These are phyloP conservation scores for Actinomortierella wolfii DNA, from an alignment of 371 early-diverging fungal species.

Conservation along the genomic window DNA sequence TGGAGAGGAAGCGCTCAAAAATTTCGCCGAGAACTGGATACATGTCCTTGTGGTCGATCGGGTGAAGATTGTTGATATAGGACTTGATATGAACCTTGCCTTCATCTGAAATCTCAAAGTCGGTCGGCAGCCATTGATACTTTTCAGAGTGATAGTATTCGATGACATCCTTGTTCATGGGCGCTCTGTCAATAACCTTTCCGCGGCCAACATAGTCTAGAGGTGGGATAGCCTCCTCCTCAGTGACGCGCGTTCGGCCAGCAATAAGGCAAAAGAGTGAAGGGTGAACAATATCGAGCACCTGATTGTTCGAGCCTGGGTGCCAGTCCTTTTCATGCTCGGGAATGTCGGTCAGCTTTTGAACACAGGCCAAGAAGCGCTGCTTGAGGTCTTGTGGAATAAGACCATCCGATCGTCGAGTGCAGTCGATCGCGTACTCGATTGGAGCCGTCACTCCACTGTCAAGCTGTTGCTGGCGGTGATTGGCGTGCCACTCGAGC, in stretches of 20 bases:
- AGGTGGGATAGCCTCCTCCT: conserved; percentile 11
- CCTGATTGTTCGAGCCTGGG: conserved; percentile 54
- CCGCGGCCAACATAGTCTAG: conserved; percentile 7
- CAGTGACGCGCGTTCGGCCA: conserved; percentile 14
- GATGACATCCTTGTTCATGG: background rate
- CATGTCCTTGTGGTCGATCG: conserved; percentile 38
- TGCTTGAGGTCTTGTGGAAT: conserved; percentile 17
- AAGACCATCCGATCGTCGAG: conserved; percentile 46
- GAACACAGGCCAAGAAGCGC: conserved; percentile 27
- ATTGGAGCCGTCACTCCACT: conserved; percentile 8
- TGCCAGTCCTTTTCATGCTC: conserved; percentile 54
- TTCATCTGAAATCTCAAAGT: background rate
- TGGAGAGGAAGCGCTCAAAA: conserved; percentile 47
- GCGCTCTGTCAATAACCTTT: background rate
- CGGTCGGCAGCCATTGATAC: background rate
- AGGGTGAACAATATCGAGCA: conserved; percentile 67
- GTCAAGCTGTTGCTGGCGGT: conserved; percentile 21
- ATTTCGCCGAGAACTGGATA: conserved; percentile 47
- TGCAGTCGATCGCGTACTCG: conserved; percentile 42
- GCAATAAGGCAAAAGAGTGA: conserved; percentile 55
- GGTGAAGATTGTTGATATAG: conserved; percentile 69
- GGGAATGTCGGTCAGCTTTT: conserved; percentile 43
- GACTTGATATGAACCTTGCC: conserved; percentile 47
- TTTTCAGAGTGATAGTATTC: background rate
- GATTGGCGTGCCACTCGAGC: conserved; percentile 37